Conservation (phyloP, 2,329 filamentous ascomycete genomes). For the Fusarium humuli region DNA sequence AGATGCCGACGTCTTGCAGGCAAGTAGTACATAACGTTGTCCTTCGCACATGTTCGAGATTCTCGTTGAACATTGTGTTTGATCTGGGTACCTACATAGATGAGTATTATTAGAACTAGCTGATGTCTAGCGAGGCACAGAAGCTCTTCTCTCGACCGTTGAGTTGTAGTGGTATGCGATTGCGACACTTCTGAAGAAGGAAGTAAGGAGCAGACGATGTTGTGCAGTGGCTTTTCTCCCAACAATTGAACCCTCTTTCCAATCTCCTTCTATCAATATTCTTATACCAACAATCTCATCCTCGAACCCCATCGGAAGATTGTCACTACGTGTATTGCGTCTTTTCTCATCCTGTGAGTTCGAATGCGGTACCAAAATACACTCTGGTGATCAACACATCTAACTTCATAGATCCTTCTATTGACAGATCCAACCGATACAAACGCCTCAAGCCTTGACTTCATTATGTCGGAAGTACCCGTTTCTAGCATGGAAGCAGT, state of each 20-base stretch:
- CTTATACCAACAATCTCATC: background rate
- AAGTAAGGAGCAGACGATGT: background rate
- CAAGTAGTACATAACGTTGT: background rate
- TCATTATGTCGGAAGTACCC: background rate
- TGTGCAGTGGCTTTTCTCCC: background rate
- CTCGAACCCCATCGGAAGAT: background rate
- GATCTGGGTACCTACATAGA: too few species aligned
- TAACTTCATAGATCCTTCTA: background rate
- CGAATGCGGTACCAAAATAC: too few species aligned
- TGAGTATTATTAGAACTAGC: too few species aligned
- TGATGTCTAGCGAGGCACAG: too few species aligned
- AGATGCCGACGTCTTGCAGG: background rate
- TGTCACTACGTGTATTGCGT: background rate
- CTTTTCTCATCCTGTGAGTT: background rate
- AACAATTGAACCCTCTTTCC: background rate
- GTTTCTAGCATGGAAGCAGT: background rate
- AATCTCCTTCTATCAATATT: background rate
- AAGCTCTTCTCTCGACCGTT: background rate
- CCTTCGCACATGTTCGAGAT: background rate
- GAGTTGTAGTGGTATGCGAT: too few species aligned
- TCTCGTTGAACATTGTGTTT: background rate
- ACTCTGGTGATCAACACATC: background rate
- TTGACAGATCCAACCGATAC: background rate
- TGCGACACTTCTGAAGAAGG: background rate
- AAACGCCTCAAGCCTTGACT: background rate